phyloP scores from a whole-genome alignment of 306 rosid genomes.

The Inga oerstediana region DNA sequence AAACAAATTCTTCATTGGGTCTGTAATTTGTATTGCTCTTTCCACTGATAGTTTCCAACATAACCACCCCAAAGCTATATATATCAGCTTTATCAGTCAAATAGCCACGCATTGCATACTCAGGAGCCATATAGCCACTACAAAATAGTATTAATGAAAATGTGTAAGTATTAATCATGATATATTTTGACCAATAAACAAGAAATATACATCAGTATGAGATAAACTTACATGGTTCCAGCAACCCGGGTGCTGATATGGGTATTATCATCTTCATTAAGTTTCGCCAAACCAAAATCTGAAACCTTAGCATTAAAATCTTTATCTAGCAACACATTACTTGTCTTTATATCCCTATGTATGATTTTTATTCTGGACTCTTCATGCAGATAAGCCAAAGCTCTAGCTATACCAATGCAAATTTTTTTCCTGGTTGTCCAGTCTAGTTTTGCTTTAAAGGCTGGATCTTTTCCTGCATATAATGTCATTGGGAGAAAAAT shows the following conservation, averaged over 20 bases:
- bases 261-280: conserved; percentile 81
- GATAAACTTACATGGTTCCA: conserved; percentile 87
- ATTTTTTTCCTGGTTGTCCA: conserved; percentile 91
- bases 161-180: not conserved
- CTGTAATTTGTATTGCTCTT: conserved; percentile 91
- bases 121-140: conserved; percentile 99
- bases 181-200: not conserved
- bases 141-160: conserved; percentile 19
- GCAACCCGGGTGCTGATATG: conserved; percentile 92
- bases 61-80: conserved; percentile 94
- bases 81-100: conserved; percentile 85
- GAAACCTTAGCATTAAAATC: conserved; percentile 86
- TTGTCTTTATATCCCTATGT: conserved; percentile 92
- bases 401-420: conserved; percentile 89
- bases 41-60: conserved; percentile 83
- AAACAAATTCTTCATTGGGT: conserved; percentile 83
- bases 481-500: conserved; percentile 18
- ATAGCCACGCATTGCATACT: conserved; percentile 96
- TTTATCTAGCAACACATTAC: conserved; percentile 92
- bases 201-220: not conserved
- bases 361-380: conserved; percentile 84
- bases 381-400: conserved; percentile 87
- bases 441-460: conserved; percentile 53
- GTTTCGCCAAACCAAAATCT: conserved; percentile 97
- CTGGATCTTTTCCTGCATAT: conserved; percentile 60